Conservation (phyloP, 2,329 filamentous ascomycete genomes). For the Clonostachys sp. region DNA sequence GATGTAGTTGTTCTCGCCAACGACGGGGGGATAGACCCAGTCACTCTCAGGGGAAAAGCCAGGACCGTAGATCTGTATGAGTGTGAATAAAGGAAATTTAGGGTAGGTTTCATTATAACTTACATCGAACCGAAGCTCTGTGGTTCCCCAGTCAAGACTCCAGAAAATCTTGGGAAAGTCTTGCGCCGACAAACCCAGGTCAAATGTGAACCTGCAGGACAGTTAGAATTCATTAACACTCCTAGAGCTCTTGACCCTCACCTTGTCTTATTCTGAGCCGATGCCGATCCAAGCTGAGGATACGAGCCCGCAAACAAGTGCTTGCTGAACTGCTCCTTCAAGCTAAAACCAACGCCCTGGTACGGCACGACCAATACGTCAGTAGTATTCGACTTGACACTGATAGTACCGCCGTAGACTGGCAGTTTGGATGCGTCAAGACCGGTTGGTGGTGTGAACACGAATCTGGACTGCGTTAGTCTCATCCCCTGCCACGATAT, state of each 20-base stretch:
- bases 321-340: no score
- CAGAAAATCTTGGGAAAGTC: slow-evolving; percentile 11
- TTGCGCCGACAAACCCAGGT: slow-evolving; percentile 3
- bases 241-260: background rate
- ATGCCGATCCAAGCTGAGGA: no score
- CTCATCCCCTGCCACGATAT: no score
- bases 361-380: slow-evolving; percentile 22
- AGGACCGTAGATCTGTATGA: slow-evolving; percentile 13
- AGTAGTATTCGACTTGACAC: slow-evolving; percentile 18
- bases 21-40: slow-evolving; percentile 25
- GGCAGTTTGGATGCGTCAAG: slow-evolving; percentile 17
- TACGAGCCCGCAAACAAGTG: background rate
- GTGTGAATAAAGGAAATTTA: background rate
- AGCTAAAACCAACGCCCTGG: no score
- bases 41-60: slow-evolving; percentile 15
- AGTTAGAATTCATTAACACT: background rate
- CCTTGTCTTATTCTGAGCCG: background rate
- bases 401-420: slow-evolving; percentile 26
- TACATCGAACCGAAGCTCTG: slow-evolving; percentile 10
- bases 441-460: slow-evolving; percentile 15
- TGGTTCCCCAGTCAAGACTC: slow-evolving; percentile 11
- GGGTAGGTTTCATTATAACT: background rate
- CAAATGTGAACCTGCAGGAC: slow-evolving; percentile 4
- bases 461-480: slow-evolving; percentile 5
- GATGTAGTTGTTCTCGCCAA: slow-evolving; percentile 12